Evolutionary conservation across 1,139 yeast species (phyloP).

Genomic region (Debaryomycetaceae sp.): DNA sequence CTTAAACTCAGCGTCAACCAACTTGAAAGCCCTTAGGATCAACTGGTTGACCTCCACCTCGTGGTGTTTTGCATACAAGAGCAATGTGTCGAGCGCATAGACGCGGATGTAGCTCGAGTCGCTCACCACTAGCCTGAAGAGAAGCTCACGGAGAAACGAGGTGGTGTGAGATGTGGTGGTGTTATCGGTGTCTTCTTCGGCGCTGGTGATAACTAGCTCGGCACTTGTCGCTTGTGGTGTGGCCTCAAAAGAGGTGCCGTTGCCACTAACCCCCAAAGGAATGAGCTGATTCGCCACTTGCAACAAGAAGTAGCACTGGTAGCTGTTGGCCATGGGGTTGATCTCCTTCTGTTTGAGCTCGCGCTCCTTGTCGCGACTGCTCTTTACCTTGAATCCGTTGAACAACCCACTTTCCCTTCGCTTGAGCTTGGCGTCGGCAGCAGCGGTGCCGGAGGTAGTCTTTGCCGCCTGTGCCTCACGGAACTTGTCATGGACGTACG

Average conservation of each 20-base stretch:
- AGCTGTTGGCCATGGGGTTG: constrained; percentile 31
- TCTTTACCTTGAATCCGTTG: constrained; percentile 23
- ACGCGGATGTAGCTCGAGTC: constrained; percentile 32
- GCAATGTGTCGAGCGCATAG: constrained; percentile 30
- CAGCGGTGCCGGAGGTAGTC: constrained; percentile 7
- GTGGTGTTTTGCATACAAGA: constrained; percentile 28
- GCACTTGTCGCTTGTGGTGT: no score
- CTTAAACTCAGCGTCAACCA: constrained; percentile 31
- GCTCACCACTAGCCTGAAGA: constrained; percentile 32
- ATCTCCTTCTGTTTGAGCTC: constrained; percentile 17
- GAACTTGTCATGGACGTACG: constrained; percentile 30
- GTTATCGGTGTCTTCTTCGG: constrained; percentile 10
- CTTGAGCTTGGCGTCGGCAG: constrained; percentile 11
- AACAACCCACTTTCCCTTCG: constrained; percentile 27
- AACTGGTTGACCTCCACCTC: constrained; percentile 36
- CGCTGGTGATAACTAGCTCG: constrained; percentile 7
- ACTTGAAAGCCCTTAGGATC: constrained; percentile 28
- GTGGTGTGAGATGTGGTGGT: constrained; percentile 12
- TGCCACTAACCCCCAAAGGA: constrained; percentile 37
- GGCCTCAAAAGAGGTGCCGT: no score
- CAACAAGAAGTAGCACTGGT: constrained; percentile 31
- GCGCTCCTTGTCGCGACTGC: constrained; percentile 16
- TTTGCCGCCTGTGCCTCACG: constrained; percentile 12
- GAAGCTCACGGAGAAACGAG: constrained; percentile 26
- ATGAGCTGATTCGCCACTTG: constrained; percentile 28